Evolutionary conservation across 192 early-diverging fungal species (phyloP).

Genomic region (Backusella parvicylindrica): DNA sequence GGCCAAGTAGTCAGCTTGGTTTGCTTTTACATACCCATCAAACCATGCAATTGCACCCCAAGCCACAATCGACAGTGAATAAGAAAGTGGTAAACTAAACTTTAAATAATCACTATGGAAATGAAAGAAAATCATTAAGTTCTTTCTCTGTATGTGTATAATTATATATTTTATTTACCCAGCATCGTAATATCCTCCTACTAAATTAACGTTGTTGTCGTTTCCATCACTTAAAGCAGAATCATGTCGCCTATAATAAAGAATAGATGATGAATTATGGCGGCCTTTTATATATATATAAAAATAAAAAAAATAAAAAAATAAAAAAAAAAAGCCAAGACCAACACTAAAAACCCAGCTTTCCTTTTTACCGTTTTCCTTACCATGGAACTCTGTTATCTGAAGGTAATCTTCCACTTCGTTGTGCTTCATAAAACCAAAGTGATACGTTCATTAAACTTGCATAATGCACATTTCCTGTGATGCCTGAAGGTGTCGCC

Average conservation of each 20-base stretch:
- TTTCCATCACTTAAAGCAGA: constrained; percentile 34
- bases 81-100: constrained; percentile 55
- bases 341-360: neutral
- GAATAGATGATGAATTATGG: neutral
- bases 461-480: constrained; percentile 28
- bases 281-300: neutral
- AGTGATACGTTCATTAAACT: constrained; percentile 41
- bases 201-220: constrained; percentile 28
- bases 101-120: constrained; percentile 51
- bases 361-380: constrained; percentile 17
- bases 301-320: too few species aligned
- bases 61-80: constrained; percentile 40
- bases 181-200: constrained; percentile 38
- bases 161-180: constrained; percentile 19
- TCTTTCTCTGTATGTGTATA: neutral
- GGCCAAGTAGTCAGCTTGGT: constrained; percentile 40
- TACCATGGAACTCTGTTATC: constrained; percentile 55
- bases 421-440: constrained; percentile 55
- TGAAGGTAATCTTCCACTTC: constrained; percentile 45
- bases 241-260: constrained; percentile 22
- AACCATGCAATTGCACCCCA: constrained; percentile 57
- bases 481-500: constrained; percentile 4
- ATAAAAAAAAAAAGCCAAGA: neutral
- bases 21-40: constrained; percentile 50
- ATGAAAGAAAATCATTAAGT: neutral